Percentiles rank a stretch among this genome's conserved stretches.
Evolutionary conservation across 257 asterid genomes (phyloP).

Genomic region (Fraxinus anomala): DNA sequence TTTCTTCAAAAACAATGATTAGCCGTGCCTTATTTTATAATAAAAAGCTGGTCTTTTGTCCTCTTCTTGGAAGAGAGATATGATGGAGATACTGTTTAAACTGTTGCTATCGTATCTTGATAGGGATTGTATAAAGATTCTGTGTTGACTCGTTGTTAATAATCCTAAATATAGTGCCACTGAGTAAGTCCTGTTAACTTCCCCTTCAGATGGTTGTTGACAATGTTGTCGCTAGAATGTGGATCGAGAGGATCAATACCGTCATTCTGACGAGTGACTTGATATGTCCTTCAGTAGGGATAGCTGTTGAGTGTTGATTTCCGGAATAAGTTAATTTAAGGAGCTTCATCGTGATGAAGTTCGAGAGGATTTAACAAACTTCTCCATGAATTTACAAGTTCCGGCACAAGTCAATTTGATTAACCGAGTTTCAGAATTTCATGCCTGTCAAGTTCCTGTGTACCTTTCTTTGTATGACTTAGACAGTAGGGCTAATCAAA

Average conservation of each 20-base stretch:
- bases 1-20: not conserved
- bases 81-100: not conserved
- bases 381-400: not conserved
- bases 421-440: not conserved
- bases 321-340: not conserved
- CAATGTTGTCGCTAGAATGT: too few relatives aligned
- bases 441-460: not conserved
- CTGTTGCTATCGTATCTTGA: not conserved
- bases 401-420: not conserved
- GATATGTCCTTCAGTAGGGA: not conserved
- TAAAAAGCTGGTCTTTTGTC: not conserved
- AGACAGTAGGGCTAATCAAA: not conserved
- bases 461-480: constrained; percentile 4
- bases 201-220: too few relatives aligned
- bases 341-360: not conserved
- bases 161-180: not conserved
- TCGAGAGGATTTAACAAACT: too few relatives aligned
- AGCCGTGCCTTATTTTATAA: not conserved
- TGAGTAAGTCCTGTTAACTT: not conserved
- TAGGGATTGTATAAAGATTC: not conserved
- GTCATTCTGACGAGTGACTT: not conserved
- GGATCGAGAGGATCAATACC: not conserved
- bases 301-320: not conserved
- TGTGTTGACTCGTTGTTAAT: not conserved
- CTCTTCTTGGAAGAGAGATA: not conserved